Base-by-base conservation (phyloP, 345 rosid genomes). In the Eucalyptus pauciflora region DNA sequence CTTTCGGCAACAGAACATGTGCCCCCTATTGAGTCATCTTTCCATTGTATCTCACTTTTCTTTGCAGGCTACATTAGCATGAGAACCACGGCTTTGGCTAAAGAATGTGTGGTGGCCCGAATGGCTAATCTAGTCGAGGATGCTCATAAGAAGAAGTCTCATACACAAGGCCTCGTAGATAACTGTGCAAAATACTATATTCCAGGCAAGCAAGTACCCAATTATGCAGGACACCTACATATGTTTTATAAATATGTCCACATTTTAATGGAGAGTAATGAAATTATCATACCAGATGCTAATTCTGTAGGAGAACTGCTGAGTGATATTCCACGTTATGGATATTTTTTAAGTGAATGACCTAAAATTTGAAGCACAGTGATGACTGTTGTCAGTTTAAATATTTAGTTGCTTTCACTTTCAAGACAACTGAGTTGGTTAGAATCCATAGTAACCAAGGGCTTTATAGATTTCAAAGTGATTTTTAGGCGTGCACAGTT, bases 51-150 rank as follows among this genome's bases (percentile, higher is more conserved):
- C 58, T 11, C 62, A 37, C 29, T 64, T 56, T 87, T 46, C 41
- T 25, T 31, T 64, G 37, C 83, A 87, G 88, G 88, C 51, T 97
- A 97, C 87, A 89, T 97, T 37, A 92, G 91, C 86, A 92, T 96
- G 22, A 95, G 93, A 90, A 96, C 98, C 56, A 93, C 97, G 58
- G 95, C 96, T 87, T 80, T 96, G 62, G 97, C 99, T 56, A 94
- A 95, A 90, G 98, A 95, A 86, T 95, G 98, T 79, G 96, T 94
- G 45, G 97, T 97, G 88, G 96, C 98, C 3, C 95, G 94, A 91
- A 94, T 97, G 98, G 92, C 95, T 46, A 95, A 94, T 89, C 96
- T 97, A 3, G 99, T 97, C 20, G 99, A 97, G 94, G 98, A 97
- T 90, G 98, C 99, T 89, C 98, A 96, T 48, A 95, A 92, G 89